Percentiles rank a stretch among this genome's conserved stretches.
Evolutionary conservation across 441 rosid species (phyloP).

Genomic region (Corymbia calophylla): DNA sequence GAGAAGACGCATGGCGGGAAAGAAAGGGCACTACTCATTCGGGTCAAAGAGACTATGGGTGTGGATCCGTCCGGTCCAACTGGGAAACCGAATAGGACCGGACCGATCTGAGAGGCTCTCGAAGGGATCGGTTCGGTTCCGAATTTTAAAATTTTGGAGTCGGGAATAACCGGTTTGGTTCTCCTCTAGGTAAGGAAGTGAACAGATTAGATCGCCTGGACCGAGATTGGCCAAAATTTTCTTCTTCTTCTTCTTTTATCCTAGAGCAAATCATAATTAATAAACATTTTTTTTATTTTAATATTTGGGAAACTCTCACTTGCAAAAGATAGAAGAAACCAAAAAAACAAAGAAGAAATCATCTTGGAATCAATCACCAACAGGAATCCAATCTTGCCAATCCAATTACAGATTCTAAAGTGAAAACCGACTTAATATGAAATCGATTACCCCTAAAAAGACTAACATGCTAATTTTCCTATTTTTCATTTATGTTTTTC

Average conservation of each 20-base stretch:
- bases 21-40: background rate
- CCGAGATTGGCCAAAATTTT: background rate
- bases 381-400: background rate
- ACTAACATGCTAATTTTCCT: no score
- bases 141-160: background rate
- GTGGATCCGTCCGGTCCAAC: background rate
- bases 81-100: background rate
- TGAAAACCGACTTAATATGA: background rate
- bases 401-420: background rate
- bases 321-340: background rate
- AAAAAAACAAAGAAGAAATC: no score
- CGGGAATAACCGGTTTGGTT: background rate
- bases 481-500: no score
- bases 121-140: background rate
- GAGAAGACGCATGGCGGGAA: background rate
- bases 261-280: background rate
- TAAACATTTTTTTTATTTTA: no score
- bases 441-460: background rate
- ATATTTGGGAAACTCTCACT: background rate
- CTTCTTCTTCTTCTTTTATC: no score
- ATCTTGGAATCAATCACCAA: background rate
- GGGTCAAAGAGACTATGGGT: background rate
- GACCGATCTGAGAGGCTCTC: background rate
- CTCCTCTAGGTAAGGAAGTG: background rate
- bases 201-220: background rate